Evolutionary conservation across 345 rosid genomes (phyloP), one percentile per base, ranked within the genome.

Genomic region (Eucalyptus tenuipes): DNA sequence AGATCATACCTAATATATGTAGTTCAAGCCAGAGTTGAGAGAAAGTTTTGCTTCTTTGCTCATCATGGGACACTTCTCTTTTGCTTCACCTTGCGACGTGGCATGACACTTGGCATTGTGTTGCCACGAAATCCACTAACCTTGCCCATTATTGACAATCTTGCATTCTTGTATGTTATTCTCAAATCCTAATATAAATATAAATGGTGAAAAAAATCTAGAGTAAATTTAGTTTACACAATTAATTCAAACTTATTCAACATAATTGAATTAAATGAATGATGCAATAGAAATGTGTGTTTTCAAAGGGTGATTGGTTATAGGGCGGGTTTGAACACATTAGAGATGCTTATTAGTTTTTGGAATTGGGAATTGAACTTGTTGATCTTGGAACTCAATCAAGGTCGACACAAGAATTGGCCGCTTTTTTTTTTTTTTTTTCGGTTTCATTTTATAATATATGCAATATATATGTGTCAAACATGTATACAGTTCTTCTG

Each of bases 361-460:
- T 71, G 3, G 14, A 71, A 71, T 3, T 0, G 27, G 37, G 27
- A 75, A 20, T 1, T 10, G 0, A 37, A 24, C 82, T 3, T 37
- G 4, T 75, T 37, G 5, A 64, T 15, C 75, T 15, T 37, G 27
- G 45, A 75, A 75, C 29, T 37, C 6, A 40, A 75, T 37, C 7
- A 75, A 17, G 47, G 14, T 75, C 45, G 10, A 20, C 15, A 24
- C 8, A 75, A 75, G 0, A 20, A 40, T 37, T 0, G 0, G 0
- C 1, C 4, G 6, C 3, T 31, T 16, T 16, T n/a, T 0, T 7
- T 66, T 8, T 8, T 13, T 29, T 4, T 31, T 71, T 37, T 75
- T 7, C 7, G 5, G 2, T 0, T 75, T 75, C 82, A 75, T 10
- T 71, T 75, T 20, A 40, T 37, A 10, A 3, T 75, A 20, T 10